phyloP scores from a whole-genome alignment of 2,329 filamentous ascomycete genomes.

The Cordyceps militaris region DNA sequence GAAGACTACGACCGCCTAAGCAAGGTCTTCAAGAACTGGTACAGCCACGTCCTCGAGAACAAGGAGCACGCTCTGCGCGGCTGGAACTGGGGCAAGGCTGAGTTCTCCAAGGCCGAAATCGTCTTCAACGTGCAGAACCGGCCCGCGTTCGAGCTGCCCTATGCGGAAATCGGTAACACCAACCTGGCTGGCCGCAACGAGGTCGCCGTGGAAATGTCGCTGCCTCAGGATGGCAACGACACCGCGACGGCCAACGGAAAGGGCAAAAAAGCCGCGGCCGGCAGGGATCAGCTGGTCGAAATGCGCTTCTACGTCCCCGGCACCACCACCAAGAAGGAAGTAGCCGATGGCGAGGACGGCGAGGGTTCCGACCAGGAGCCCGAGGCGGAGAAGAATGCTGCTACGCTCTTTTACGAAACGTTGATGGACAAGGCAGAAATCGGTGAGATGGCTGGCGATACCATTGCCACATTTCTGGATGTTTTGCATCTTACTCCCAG shows the following conservation, averaged over 20 bases:
- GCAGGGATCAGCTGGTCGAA: constrained; percentile 88
- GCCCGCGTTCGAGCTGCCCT: constrained; percentile 93
- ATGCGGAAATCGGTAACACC: constrained; percentile 95
- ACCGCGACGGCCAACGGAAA: constrained; percentile 67
- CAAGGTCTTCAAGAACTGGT: constrained; percentile 98
- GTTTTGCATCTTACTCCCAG: constrained; percentile 93
- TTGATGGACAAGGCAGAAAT: constrained; percentile 98
- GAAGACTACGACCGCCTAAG: constrained; percentile 87
- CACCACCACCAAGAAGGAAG: constrained; percentile 71
- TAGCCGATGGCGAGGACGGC: constrained; percentile 54
- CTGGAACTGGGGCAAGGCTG: constrained; percentile 99
- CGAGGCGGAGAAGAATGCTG: constrained; percentile 87
- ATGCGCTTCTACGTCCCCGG: constrained; percentile 99
- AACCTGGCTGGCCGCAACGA: constrained; percentile 97
- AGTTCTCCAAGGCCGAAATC: constrained; percentile 91
- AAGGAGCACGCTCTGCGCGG: constrained; percentile 91
- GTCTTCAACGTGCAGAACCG: constrained; percentile 96
- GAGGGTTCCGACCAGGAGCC: constrained; percentile 52
- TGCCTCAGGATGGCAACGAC: constrained; percentile 63
- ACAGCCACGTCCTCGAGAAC: constrained; percentile 84
- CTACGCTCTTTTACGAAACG: constrained; percentile 95
- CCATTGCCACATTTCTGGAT: constrained; percentile 94
- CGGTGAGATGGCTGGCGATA: constrained; percentile 97
- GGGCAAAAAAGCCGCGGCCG: constrained; percentile 84
- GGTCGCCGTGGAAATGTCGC: constrained; percentile 87